Conservation (phyloP, 192 early-diverging fungal genomes). For the Phlyctochytrium bullatum region DNA sequence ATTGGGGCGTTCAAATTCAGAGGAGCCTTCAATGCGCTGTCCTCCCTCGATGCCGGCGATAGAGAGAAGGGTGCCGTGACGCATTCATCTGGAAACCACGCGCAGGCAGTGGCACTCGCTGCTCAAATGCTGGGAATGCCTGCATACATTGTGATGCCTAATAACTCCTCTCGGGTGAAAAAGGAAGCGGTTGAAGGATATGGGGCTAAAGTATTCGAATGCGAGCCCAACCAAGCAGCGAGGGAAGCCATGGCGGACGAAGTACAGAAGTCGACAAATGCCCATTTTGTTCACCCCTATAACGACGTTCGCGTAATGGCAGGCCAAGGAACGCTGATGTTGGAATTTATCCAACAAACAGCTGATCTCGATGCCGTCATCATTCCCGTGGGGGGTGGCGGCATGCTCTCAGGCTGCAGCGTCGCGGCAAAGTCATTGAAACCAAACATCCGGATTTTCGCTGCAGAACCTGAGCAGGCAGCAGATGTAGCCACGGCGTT, state of each 20-base stretch:
- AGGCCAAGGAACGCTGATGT: constrained; percentile 54
- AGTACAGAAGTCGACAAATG: constrained; percentile 41
- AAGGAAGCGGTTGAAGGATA: constrained; percentile 49
- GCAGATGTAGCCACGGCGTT: not conserved
- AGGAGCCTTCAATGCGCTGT: constrained; percentile 53
- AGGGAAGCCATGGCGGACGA: constrained; percentile 37
- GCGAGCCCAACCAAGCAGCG: constrained; percentile 37
- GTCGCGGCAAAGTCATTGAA: constrained; percentile 38
- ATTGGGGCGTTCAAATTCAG: constrained; percentile 55
- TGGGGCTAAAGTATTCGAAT: constrained; percentile 49
- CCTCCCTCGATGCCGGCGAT: constrained; percentile 16
- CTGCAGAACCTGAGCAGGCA: constrained; percentile 32
- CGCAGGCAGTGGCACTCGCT: constrained; percentile 57
- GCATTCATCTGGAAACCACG: constrained; percentile 16
- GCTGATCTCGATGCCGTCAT: constrained; percentile 48
- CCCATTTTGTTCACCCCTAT: constrained; percentile 51
- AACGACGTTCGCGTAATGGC: constrained; percentile 51
- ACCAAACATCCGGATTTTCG: constrained; percentile 43
- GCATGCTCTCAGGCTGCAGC: constrained; percentile 49
- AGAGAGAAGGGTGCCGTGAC: constrained; percentile 27
- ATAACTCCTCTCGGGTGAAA: constrained; percentile 45
- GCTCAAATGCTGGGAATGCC: constrained; percentile 39
- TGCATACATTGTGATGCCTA: constrained; percentile 51
- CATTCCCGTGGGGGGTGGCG: constrained; percentile 56
- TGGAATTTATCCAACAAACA: constrained; percentile 51